Evolutionary conservation across 2,329 filamentous ascomycete genomes (phyloP), one percentile per base, ranked within the genome.

Genomic region (Fusarium concolor): DNA sequence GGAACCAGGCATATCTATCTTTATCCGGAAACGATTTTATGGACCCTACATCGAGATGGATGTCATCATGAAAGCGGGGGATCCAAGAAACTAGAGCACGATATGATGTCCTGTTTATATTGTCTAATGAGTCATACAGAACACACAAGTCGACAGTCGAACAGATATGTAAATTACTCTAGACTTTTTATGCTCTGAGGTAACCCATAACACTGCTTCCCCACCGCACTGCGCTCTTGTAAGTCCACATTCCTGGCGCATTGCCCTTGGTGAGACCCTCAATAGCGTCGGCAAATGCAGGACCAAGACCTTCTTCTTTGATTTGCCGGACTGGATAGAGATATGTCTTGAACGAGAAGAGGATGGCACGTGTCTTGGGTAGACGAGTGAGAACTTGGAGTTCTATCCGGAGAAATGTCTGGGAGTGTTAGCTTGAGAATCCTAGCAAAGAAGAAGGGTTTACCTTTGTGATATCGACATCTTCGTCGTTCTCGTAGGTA

Each of bases 281-380:
- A 0, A 70, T 71, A 10, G 67, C 67, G 10, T 68, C 55, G 4
- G 67, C 67, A 12, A 70, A 68, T n/a, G 68, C 59, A 2, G 28
- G 10, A 1, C 67, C 67, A n/a, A 53, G 59, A 1, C 67, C 67
- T 10, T 71, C 57, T 9, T 49, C 51, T 8, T 65, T 70, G 17
- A 71, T 41, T 10, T 68, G 59, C 8, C 44, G 31, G 2, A 71
- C 64, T 5, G 61, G 61, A n/a, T 71, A 71, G 6, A 70, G 57
- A 22, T 70, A 70, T 1, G 67, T 70, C 38, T 70, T 70, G 44
- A 70, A 71, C 3, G 46, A 68, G 44, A 70, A 70, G 14, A 70
- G 59, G 2, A 70, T 35, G 10, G 63, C 63, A 12, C 28, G 45
- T 2, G 67, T 70, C 28, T 65, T 57, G n/a, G 67, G 64, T 9